Evolutionary conservation across 345 rosid genomes (phyloP).

Genomic region (Melaleuca quinquenervia): DNA sequence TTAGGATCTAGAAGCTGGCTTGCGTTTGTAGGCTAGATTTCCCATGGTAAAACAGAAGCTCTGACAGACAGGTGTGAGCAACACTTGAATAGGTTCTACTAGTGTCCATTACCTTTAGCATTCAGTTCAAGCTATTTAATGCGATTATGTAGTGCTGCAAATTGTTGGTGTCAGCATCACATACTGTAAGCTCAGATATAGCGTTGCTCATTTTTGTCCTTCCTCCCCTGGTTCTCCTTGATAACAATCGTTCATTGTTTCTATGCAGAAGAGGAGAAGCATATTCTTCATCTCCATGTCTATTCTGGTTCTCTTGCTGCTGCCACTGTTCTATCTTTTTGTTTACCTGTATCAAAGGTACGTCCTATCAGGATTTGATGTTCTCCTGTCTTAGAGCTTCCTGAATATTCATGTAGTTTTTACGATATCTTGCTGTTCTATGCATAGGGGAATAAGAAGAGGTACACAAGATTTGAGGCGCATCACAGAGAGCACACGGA

Average conservation of each 20-base stretch:
- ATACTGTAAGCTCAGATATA: background rate
- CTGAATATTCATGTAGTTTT: background rate
- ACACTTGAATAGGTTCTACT: background rate
- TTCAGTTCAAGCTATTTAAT: background rate
- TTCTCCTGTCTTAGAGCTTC: background rate
- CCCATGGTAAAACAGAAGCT: background rate
- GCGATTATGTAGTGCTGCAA: background rate
- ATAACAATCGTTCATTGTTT: background rate
- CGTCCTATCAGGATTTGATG: background rate
- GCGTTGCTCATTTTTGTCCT: background rate
- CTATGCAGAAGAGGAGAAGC: conserved; percentile 41
- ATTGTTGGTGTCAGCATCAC: background rate
- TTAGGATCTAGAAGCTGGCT: background rate
- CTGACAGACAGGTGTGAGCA: background rate
- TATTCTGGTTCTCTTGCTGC: conserved; percentile 37
- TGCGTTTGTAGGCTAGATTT: background rate
- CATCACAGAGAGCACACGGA: conserved; percentile 16
- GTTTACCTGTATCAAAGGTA: conserved; percentile 65
- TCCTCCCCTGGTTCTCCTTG: background rate
- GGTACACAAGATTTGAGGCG: conserved; percentile 55
- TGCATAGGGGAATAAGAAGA: conserved; percentile 47
- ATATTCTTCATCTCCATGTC: conserved; percentile 29
- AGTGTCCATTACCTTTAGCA: background rate
- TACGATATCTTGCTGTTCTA: background rate
- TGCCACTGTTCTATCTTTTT: conserved; percentile 50